Percentiles rank a stretch among this genome's conserved stretches.
These are phyloP conservation scores for Pyropia haitanensis DNA, from an alignment of 23 red algal species.

Conservation along the genomic window DNA sequence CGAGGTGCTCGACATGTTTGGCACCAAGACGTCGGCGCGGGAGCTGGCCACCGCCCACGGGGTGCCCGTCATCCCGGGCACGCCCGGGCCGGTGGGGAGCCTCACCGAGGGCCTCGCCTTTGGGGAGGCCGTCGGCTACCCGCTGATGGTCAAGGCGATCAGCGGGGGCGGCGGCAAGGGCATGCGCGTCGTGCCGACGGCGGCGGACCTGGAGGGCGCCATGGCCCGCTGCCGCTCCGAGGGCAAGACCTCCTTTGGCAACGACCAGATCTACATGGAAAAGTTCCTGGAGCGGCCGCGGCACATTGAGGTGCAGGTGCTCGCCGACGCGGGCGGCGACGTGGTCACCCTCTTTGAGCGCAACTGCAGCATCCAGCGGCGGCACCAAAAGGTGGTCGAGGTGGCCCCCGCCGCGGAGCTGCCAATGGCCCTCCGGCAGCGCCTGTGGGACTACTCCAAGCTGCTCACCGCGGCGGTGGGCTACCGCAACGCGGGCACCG, in stretches of 20 bases:
- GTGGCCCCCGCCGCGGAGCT: conserved; percentile 11
- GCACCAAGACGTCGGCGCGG: conserved; percentile 32
- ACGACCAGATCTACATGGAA: conserved; percentile 29
- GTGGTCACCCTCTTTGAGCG: conserved; percentile 25
- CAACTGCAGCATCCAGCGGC: conserved; percentile 40
- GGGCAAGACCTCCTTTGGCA: conserved; percentile 30
- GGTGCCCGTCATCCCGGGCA: conserved; percentile 31
- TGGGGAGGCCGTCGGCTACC: conserved; percentile 15
- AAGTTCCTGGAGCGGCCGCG: conserved; percentile 23
- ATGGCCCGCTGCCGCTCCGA: conserved; percentile 12
- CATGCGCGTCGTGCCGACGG: conserved; percentile 18
- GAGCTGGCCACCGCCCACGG: conserved; percentile 10
- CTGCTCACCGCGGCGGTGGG: conserved; percentile 10
- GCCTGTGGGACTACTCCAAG: conserved; percentile 10
- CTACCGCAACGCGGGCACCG: conserved; percentile 41
- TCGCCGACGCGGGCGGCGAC: conserved; percentile 26
- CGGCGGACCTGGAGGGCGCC: conserved; percentile 5
- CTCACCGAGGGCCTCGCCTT: conserved; percentile 3
- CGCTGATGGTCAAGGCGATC: conserved; percentile 42
- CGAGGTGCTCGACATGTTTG: conserved; percentile 1
- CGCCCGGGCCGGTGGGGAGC: background rate
- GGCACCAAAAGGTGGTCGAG: conserved; percentile 44
- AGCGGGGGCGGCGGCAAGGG: conserved; percentile 45
- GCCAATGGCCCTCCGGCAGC: conserved; percentile 8
- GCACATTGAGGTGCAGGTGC: conserved; percentile 53